Base-by-base conservation (phyloP, 352 stramenopile species). In the Blastocystis hominis region DNA sequence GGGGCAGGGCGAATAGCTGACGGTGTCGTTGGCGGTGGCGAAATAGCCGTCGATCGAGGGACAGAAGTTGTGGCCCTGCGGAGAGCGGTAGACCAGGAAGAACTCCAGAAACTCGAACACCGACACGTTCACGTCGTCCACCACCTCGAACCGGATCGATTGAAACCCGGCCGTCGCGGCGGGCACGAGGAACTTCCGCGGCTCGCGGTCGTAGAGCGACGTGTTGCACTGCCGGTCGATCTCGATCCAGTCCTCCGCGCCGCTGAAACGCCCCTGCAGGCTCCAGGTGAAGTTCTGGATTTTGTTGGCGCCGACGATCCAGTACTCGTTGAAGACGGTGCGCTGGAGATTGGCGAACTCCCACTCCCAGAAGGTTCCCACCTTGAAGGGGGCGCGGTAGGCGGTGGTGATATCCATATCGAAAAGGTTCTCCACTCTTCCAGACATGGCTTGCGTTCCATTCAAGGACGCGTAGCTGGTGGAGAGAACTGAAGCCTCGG, bases 321-420 rank as follows among this genome's bases (percentile, higher is more conserved):
- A 40, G 42, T 80, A 80, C 20, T 20, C 47, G 55, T 80, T 80
- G 30, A 80, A 80, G 9, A 42, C n/a, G 30, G 24, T 72, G 24
- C n/a, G 44, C 24, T 44, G 30, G 30, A 30, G 36, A 56, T 80
- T 80, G 24, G 62, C 46, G 7, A 80, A 6, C 44, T 24, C 30
- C 70, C 70, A 80, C 30, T 80, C 47, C 50, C 20, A 54, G 50
- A 47, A 75, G 17, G 63, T 75, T 40, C 63, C 63, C 24, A 75
- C 46, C 38, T 75, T 6, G 63, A 75, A 75, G 38, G 46, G 36
- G 13, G 63, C 20, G 0, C 63, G 24, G 38, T 53, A 75, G 38
- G 42, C n/a, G 15, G 63, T 75, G 7, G 63, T n/a, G 6, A 47
- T 47, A 30, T 75, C 36, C 36, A 44, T 53, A 75, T 75, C 63